Percentiles rank a stretch among this genome's conserved stretches.
Conservation (phyloP, 148 eudicot species). For the Cornus kousa region DNA sequence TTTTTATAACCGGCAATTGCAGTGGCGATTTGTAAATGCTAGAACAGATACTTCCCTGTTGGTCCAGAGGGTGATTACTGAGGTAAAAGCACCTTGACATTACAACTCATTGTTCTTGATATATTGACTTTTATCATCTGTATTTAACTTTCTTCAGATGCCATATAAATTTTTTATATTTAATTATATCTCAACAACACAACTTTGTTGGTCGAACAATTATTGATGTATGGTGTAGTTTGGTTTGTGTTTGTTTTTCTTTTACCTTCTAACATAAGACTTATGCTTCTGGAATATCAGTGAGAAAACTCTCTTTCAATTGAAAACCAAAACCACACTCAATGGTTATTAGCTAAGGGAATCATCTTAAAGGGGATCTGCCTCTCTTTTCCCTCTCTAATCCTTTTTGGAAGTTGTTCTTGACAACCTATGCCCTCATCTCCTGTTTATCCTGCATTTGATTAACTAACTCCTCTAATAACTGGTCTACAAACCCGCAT, state of each 20-base stretch:
- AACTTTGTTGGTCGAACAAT: background rate
- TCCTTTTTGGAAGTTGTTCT: too few relatives aligned
- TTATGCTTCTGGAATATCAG: background rate
- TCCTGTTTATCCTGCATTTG: too few relatives aligned
- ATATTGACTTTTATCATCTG: background rate
- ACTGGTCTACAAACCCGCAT: too few relatives aligned
- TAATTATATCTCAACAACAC: background rate
- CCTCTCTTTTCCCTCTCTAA: too few relatives aligned
- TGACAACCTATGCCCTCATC: too few relatives aligned
- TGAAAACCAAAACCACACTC: too few relatives aligned
- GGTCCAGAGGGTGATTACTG: constrained; percentile 41
- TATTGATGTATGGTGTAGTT: background rate
- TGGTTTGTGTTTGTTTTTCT: too few relatives aligned
- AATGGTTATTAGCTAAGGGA: too few relatives aligned
- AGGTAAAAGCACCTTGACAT: constrained; percentile 44
- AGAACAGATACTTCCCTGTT: constrained; percentile 52
- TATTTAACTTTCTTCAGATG: background rate
- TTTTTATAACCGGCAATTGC: constrained; percentile 65
- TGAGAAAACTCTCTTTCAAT: background rate
- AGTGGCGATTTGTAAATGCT: constrained; percentile 85
- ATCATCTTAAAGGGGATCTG: too few relatives aligned
- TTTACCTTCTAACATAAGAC: too few relatives aligned
- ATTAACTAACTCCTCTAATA: too few relatives aligned
- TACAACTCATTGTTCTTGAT: background rate
- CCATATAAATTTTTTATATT: background rate